Evolutionary conservation across 2,329 filamentous ascomycete species (phyloP), one percentile per base, ranked within the genome.

Genomic region (Penicillium sp.): DNA sequence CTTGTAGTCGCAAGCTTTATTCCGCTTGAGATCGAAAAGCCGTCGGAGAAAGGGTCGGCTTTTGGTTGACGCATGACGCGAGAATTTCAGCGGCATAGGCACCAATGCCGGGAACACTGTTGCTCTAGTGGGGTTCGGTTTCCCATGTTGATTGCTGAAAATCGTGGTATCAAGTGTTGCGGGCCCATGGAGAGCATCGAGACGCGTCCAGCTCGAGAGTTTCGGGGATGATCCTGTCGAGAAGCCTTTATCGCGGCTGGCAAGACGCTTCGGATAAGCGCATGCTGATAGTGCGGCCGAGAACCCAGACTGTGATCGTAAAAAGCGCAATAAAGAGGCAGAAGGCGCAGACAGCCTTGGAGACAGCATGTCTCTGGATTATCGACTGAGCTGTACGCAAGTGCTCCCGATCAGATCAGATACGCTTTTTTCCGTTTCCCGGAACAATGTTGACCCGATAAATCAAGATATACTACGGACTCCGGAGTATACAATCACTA

Each of bases 281-380:
- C 68, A 69, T 64, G 64, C 49, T 57, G 69, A 66, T 42, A 66
- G 49, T 45, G 77, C 79, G 53, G 77, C 70, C 54, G 70, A 77
- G 72, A 83, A 79, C 66, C 89, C 83, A 63, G 89, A 86, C 73
- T 93, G 90, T 53, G 81, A 84, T 64, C 86, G 86, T 62, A 94
- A 81, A 73, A 90, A 93, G 65, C 86, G 86, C 61, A 94, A 80
- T 21, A 93, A 83, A 43, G 75, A 75, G 56, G 75, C 70, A 53
- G 84, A 86, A 48, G 84, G 84, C 63, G 74, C 77, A 52, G 69
- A 71, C 43, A 73, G 68, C 65, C 71, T 75, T 55, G 68, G 64
- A 61, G 73, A 69, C 64, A 76, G 68, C 75, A 78, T 78, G 65
- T 73, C 74, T 68, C 74, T 69, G 49, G 17, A 43, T 57, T 36